Evolutionary conservation across 345 rosid species (phyloP).

Genomic region (Aurinia saxatilis): DNA sequence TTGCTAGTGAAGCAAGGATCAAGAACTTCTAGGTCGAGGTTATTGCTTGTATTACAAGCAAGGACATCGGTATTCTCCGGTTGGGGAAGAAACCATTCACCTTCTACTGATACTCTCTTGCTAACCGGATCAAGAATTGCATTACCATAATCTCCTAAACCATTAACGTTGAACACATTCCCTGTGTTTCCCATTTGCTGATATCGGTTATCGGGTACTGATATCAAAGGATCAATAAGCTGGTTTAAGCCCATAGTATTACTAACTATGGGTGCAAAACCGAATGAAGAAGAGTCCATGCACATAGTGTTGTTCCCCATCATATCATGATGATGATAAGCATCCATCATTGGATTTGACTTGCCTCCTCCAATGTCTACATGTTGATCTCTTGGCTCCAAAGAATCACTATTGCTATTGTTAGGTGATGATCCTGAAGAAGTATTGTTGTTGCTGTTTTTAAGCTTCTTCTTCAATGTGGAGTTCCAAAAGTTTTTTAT

Average conservation of each 20-base stretch:
- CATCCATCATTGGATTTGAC: slow-evolving; percentile 33
- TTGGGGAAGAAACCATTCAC: slow-evolving; percentile 49
- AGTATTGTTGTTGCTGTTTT: slow-evolving; percentile 32
- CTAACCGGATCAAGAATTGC: slow-evolving; percentile 32
- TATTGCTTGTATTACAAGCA: slow-evolving; percentile 38
- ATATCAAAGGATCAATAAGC: slow-evolving; percentile 39
- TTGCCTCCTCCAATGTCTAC: slow-evolving; percentile 27
- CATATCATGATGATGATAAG: slow-evolving; percentile 29
- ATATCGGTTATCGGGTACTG: no score
- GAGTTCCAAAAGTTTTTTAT: slow-evolving; percentile 97
- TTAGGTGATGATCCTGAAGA: slow-evolving; percentile 53
- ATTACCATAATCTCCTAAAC: slow-evolving; percentile 32
- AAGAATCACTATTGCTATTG: slow-evolving; percentile 43
- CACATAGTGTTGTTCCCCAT: slow-evolving; percentile 30
- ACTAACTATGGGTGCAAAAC: slow-evolving; percentile 16
- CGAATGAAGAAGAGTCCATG: slow-evolving; percentile 53
- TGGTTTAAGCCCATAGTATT: slow-evolving; percentile 27
- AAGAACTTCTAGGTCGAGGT: slow-evolving; percentile 34
- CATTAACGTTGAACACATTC: slow-evolving; percentile 31
- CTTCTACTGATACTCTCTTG: slow-evolving; percentile 31
- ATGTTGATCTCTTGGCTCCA: slow-evolving; percentile 38
- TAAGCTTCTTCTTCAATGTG: slow-evolving; percentile 64
- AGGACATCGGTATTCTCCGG: slow-evolving; percentile 30
- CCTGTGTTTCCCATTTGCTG: slow-evolving; percentile 38
- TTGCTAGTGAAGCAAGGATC: slow-evolving; percentile 43